Conservation (phyloP, 139 green algal species). For the Edaphochlamys debaryana region DNA sequence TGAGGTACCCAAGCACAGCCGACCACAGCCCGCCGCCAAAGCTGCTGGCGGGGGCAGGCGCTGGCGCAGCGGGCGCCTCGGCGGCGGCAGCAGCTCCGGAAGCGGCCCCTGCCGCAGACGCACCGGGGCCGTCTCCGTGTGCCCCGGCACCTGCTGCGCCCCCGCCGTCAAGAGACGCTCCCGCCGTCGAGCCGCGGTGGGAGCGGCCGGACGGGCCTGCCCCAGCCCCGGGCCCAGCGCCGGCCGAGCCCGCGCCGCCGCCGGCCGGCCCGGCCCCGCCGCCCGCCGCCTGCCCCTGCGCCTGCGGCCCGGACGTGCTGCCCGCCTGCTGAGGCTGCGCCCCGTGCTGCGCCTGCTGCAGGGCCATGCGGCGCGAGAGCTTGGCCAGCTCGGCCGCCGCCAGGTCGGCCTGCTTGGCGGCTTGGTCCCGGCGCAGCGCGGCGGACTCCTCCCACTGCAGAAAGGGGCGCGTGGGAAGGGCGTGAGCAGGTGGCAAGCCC, state of each 20-base stretch:
- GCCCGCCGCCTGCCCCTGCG: not conserved
- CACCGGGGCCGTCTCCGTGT: not conserved
- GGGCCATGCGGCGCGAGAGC: slow-evolving; percentile 50
- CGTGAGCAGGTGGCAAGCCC: too few species aligned
- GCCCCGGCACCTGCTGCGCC: not conserved
- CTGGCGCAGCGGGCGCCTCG: not conserved
- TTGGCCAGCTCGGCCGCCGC: slow-evolving; percentile 79
- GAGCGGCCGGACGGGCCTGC: too few species aligned
- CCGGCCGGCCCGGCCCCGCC: too few species aligned
- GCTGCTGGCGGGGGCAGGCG: slow-evolving; percentile 14
- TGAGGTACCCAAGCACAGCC: slow-evolving; percentile 63
- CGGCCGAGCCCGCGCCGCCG: not conserved
- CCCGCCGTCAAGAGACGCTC: too few species aligned
- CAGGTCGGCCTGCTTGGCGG: slow-evolving; percentile 80
- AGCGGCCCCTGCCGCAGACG: not conserved
- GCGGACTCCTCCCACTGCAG: slow-evolving; percentile 65
- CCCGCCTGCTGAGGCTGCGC: not conserved
- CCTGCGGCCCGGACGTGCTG: not conserved
- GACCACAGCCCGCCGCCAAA: slow-evolving; percentile 45
- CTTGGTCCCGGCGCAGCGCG: slow-evolving; percentile 58
- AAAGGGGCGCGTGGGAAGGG: not conserved
- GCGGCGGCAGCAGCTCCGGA: too few species aligned
- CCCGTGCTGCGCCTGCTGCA: slow-evolving; percentile 5
- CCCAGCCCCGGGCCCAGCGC: too few species aligned
- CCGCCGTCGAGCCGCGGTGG: too few species aligned